These are phyloP conservation scores for Epichloe elymi DNA, from an alignment of 2,329 filamentous ascomycete genomes.

Conservation along the genomic window DNA sequence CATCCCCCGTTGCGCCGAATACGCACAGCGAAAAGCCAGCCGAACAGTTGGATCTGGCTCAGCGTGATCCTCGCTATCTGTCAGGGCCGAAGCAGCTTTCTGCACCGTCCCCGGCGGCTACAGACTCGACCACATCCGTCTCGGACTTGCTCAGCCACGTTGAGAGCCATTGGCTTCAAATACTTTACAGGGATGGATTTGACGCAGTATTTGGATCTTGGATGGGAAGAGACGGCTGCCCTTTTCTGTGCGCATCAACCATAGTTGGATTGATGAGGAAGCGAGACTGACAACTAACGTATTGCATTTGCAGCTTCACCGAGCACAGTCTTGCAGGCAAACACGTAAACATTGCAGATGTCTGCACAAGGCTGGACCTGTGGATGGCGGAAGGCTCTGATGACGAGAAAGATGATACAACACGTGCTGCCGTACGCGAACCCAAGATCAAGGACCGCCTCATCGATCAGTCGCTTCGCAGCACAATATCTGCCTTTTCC, in stretches of 20 bases:
- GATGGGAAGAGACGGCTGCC: conserved; percentile 28
- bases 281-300: not conserved
- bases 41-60: not conserved
- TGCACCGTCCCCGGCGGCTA: conserved; percentile 1
- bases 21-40: not conserved
- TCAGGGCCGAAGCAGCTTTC: not conserved
- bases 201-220: conserved; percentile 28
- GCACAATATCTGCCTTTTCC: conserved; percentile 16
- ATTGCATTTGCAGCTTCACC: conserved; percentile 9
- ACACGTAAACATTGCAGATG: conserved; percentile 18
- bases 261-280: not conserved
- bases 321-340: conserved; percentile 15
- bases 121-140: conserved; percentile 2
- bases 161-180: conserved; percentile 14
- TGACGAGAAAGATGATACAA: conserved; percentile 3
- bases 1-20: not conserved
- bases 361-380: conserved; percentile 19
- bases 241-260: conserved; percentile 21
- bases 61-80: not conserved
- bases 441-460: conserved; percentile 6
- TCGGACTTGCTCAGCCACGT: not conserved
- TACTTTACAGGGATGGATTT: conserved; percentile 23
- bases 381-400: conserved; percentile 18
- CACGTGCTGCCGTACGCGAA: conserved; percentile 5
- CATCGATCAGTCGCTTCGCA: conserved; percentile 15